Conservation (phyloP, 306 rosid species). For the Dalbergia cochinchinensis region DNA sequence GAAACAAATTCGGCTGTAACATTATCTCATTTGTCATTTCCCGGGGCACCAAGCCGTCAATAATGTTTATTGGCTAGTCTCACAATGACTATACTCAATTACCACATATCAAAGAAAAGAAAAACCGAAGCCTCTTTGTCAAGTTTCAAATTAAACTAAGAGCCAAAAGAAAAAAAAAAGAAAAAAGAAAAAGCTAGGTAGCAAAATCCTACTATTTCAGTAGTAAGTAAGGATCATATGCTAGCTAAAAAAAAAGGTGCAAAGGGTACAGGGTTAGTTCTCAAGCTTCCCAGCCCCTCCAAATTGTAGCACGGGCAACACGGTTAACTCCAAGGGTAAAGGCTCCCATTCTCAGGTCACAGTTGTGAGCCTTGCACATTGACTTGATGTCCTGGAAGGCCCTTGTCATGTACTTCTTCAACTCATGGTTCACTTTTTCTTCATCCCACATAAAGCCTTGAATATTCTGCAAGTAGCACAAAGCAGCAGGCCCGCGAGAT, state of each 20-base stretch:
- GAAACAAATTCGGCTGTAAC: too few relatives aligned
- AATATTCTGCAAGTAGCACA: conserved; percentile 62
- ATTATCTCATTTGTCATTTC: too few relatives aligned
- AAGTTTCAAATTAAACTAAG: background rate
- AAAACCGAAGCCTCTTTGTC: background rate
- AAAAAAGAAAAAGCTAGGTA: background rate
- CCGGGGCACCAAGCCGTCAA: background rate
- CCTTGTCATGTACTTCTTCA: conserved; percentile 70
- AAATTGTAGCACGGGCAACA: conserved; percentile 72
- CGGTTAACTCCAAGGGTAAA: conserved; percentile 76
- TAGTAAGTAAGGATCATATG: conserved; percentile 15
- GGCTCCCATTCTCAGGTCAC: conserved; percentile 81
- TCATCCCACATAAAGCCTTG: conserved; percentile 94
- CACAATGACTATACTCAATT: conserved; percentile 26
- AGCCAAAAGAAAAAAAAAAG: background rate
- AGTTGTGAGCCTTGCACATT: conserved; percentile 70
- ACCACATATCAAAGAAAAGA: background rate
- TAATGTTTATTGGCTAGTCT: conserved; percentile 34
- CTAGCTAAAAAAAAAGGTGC: conserved; percentile 12
- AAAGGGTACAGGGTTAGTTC: background rate
- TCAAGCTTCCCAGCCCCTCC: conserved; percentile 81
- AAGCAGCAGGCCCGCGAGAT: background rate
- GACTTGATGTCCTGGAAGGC: conserved; percentile 68
- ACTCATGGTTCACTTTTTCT: conserved; percentile 66
- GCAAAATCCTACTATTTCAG: conserved; percentile 30